Evolutionary conservation across 768 basidiomycete genomes (phyloP), one percentile per base, ranked within the genome.

Genomic region (Tremella fuciformis): DNA sequence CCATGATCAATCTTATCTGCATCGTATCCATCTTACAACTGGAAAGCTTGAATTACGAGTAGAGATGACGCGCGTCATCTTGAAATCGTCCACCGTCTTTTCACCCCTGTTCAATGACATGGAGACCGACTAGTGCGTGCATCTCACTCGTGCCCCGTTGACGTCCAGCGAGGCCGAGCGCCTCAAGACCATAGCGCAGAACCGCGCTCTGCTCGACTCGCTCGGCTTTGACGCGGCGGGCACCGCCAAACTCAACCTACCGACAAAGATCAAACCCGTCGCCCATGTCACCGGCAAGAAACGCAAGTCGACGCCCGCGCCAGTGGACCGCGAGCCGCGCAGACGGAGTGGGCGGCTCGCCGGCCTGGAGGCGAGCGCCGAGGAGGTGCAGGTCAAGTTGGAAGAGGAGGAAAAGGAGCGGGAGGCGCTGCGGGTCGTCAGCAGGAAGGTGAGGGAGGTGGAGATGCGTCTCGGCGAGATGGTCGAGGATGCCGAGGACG

Each of bases 41-140:
- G 29, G 11, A 34, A 4, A 34, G 11, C 11, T 34, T 34, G 6
- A 34, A 11, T 34, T 4, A 34, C 4, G 11, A 34, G 4, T 4
- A 34, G 29, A 34, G 6, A 11, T 11, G 29, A 34, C 29, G 29
- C 29, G 29, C 29, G 29, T 34, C 29, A 34, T 34, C 11, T 34
- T 34, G 29, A 34, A n/a, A n/a, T n/a, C n/a, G n/a, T n/a, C n/a
- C n/a, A n/a, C n/a, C n/a, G n/a, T n/a, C n/a, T 34, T 34, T 34
- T 34, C 29, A 34, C 29, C 29, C n/a, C n/a, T n/a, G n/a, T 34
- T 34, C 11, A 34, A 34, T 34, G 29, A 34, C 29, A 34, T 34
- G 29, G 67, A 69, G 50, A 75, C 67, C 55, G 69, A 73, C 49
- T 75, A 75, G 73, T 75, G 51, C 48, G 71, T 63, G n/a, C n/a